Evolutionary conservation across 2,329 filamentous ascomycete genomes (phyloP), one percentile per base, ranked within the genome.

Genomic region (Diplodia sapinea): DNA sequence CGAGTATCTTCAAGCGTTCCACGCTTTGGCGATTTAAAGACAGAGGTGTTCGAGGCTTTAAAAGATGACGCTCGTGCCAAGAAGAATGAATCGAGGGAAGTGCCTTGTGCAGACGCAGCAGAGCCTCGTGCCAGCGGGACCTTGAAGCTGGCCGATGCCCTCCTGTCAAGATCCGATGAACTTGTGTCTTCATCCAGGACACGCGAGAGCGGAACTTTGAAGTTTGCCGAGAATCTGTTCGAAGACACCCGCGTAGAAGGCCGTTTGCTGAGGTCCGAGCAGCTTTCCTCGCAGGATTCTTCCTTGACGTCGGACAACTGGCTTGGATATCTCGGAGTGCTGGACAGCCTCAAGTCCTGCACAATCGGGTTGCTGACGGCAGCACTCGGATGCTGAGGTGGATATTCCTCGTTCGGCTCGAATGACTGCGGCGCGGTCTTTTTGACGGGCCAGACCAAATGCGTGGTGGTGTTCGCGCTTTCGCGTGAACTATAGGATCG

Each of bases 301-400:
- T 84, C 82, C 66, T 83, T 83, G 38, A 84, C 72, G 55, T 81
- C 80, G 13, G 81, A 79, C 17, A 83, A 76, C 72, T 80, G 73
- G 38, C 73, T 73, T 12, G 78, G 71, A 69, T 81, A 79, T 61
- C 71, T 77, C 12, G 70, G 77, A 26, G 70, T 65, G n/a, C 55
- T 64, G 12, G 75, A 75, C 33, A 77, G 65, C 64, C 75, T 74
- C 40, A 79, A 68, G 66, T 77, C 73, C 17, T 77, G 78, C 15
- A 74, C 66, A 9, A 67, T 67, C 33, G 20, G 47, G 9, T 67
- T 61, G 50, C 40, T 66, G n/a, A 52, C 40, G 13, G 49, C 38
- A n/a, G 33, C n/a, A 12, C 17, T 38, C 20, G 67, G 43, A 20
- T 29, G 29, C n/a, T 29, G n/a, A 20, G 65, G 43, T 36, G 68